phyloP scores from a whole-genome alignment of 371 early-diverging fungal genomes.

The Apophysomyces ossiformis region DNA sequence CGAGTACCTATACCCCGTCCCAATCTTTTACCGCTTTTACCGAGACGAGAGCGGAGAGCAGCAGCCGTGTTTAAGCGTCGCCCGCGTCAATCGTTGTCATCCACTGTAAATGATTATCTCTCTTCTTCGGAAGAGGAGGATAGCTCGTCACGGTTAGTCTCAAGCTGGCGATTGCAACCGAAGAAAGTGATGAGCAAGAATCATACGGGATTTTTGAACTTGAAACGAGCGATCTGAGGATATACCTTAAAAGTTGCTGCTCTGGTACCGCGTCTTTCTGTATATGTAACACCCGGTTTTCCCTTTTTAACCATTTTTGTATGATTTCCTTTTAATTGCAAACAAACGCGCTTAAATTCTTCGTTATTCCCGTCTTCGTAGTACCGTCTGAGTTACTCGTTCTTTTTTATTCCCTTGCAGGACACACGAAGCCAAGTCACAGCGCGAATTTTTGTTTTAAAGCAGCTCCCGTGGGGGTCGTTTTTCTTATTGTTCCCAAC shows the following conservation, averaged over 20 bases:
- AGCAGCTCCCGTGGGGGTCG: constrained; percentile 3
- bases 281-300: neutral
- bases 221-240: neutral
- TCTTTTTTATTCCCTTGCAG: neutral
- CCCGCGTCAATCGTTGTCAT: neutral
- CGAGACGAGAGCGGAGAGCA: neutral
- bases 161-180: neutral
- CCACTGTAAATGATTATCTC: neutral
- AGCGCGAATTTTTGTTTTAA: neutral
- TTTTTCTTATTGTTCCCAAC: neutral
- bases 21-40: neutral
- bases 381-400: constrained; percentile 1
- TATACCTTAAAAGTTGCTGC: neutral
- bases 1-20: constrained; percentile 3
- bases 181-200: constrained; percentile 2
- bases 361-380: neutral
- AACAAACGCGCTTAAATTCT: neutral
- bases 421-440: constrained; percentile 4
- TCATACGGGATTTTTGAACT: neutral
- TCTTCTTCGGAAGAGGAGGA: constrained; percentile 3
- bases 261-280: neutral
- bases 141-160: neutral
- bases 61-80: neutral
- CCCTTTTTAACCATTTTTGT: neutral
- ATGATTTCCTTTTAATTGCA: neutral